Base-by-base conservation (phyloP, 192 early-diverging fungal species). In the Umbelopsis sp. region DNA sequence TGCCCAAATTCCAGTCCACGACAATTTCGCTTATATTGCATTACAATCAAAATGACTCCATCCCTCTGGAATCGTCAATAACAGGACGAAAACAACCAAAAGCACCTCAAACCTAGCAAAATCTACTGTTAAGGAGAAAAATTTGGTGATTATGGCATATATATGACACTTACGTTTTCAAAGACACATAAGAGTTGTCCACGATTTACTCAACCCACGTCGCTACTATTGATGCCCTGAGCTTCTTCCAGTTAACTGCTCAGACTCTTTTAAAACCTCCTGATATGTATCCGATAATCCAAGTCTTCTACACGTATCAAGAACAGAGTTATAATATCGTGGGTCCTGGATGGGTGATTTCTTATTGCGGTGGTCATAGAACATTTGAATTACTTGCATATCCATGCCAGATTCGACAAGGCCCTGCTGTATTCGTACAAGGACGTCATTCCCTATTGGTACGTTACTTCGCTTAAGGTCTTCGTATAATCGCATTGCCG, bases 231-330 rank as follows among this genome's bases (percentile, higher is more conserved):
- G n/a, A n/a, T n/a, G n/a, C n/a, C n/a, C 1, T 41, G 12, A 6
- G 5, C 38, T 41, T 41, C 7, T 41, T 1, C 38, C 38, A 38
- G 38, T 41, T 11, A 6, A 41, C 5, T 41, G 38, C 12, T 41
- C 38, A 1, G 38, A 41, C 5, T 41, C 56, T 12, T 62, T 62
- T 0, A 62, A 2, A 4, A 62, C 56, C 2, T 62, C 56, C n/a
- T 62, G 10, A 12, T 17, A 17, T 34, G 71, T 41, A 22, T 78
- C 77, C 2, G 20, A 22, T 41, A 78, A 44, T 32, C 70, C 69
- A 26, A 78, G 47, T 24, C 54, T 41, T 6, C 59, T 41, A 68
- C 77, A 78, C 8, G 73, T 51, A 4, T 73, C 77, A 10, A 78
- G 69, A 14, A 74, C 51, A 3, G 73, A 66, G 12, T 70, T 50